Percentiles rank a stretch among this genome's conserved stretches.
Evolutionary conservation across 2,329 filamentous ascomycete species (phyloP).

Genomic region (Diatrype stigma): DNA sequence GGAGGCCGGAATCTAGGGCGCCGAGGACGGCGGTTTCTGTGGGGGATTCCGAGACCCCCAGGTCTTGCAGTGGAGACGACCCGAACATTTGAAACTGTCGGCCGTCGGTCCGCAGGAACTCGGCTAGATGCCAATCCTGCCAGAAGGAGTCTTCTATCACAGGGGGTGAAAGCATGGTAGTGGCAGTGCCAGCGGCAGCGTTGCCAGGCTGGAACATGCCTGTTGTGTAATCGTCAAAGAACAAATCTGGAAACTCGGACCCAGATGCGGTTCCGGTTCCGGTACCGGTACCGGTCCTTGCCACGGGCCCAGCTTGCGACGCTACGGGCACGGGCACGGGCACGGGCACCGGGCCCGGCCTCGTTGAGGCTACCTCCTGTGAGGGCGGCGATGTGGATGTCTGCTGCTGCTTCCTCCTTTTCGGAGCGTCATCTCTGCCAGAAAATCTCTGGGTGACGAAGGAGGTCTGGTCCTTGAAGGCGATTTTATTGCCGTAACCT

Average conservation of each 20-base stretch:
- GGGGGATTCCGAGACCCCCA: background rate
- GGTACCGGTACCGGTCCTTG: background rate
- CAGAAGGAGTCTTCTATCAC: background rate
- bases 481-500: slow-evolving; percentile 12
- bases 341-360: no score
- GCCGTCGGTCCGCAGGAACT: background rate
- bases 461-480: slow-evolving; percentile 15
- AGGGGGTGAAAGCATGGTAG: background rate
- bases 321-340: no score
- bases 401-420: background rate
- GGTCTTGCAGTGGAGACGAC: background rate
- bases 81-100: background rate
- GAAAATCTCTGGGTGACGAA: slow-evolving; percentile 7
- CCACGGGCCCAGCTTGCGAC: background rate
- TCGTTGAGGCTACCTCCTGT: no score
- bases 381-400: no score
- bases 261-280: background rate
- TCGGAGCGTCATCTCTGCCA: background rate
- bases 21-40: background rate
- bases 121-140: background rate
- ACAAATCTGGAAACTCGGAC: background rate
- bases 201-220: background rate
- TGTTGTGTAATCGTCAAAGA: background rate
- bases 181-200: no score
- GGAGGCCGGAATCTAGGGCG: background rate